phyloP scores from a whole-genome alignment of 2,329 filamentous ascomycete species.

The Venturia oleaginea region DNA sequence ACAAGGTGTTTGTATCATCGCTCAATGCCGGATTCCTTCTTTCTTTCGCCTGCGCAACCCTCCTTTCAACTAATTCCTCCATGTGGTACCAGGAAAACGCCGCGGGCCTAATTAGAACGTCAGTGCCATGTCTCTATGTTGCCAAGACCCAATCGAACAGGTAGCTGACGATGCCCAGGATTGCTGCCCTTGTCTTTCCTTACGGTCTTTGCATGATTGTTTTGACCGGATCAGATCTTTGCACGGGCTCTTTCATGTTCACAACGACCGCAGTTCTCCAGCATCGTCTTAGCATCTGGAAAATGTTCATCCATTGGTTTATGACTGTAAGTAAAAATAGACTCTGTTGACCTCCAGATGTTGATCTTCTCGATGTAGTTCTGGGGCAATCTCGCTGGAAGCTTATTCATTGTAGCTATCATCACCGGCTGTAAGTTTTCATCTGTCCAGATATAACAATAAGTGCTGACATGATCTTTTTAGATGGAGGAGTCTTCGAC shows the following conservation, averaged over 20 bases:
- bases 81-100: conserved; percentile 27
- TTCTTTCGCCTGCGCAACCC: conserved; percentile 36
- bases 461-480: not conserved
- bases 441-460: not conserved
- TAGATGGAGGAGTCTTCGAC: conserved; percentile 38
- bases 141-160: not conserved
- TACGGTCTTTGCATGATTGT: conserved; percentile 42
- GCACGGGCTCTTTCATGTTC: conserved; percentile 37
- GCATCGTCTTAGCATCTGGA: conserved; percentile 23
- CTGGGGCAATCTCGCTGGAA: conserved; percentile 41
- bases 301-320: conserved; percentile 34
- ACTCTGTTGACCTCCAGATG: not conserved
- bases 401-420: conserved; percentile 39
- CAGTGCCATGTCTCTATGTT: conserved; percentile 14
- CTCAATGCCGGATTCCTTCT: conserved; percentile 45
- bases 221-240: conserved; percentile 41
- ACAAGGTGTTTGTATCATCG: conserved; percentile 44
- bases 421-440: conserved; percentile 37
- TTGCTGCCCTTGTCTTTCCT: conserved; percentile 38
- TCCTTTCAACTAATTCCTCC: conserved; percentile 20
- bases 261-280: conserved; percentile 18
- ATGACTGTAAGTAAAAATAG: conserved; percentile 23
- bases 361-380: conserved; percentile 21
- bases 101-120: conserved; percentile 8
- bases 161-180: conserved; percentile 35